Evolutionary conservation across 768 basidiomycete genomes (phyloP).

Genomic region (Termitomyces sp.): DNA sequence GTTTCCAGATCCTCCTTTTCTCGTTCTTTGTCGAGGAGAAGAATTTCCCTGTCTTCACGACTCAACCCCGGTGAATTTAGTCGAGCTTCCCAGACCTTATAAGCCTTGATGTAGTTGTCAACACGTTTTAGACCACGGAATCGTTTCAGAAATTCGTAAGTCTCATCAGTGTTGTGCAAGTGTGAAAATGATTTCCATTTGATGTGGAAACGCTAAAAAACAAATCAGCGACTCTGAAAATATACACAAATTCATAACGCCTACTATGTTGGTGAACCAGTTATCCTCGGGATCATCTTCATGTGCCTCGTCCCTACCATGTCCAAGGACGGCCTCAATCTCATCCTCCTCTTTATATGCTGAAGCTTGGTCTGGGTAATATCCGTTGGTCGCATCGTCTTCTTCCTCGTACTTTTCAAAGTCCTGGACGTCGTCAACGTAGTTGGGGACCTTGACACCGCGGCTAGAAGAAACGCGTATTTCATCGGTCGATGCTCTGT

Average conservation of each 20-base stretch:
- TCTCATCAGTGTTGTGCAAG: conserved; percentile 98
- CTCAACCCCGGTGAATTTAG: conserved; percentile 62
- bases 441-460: conserved; percentile 79
- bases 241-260: conserved; percentile 16
- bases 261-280: conserved; percentile 84
- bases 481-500: conserved; percentile 55
- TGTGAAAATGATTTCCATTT: conserved; percentile 99
- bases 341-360: conserved; percentile 72
- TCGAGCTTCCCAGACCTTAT: conserved; percentile 67
- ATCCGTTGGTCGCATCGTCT: conserved; percentile 50
- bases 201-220: conserved; percentile 88
- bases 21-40: conserved; percentile 87
- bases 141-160: conserved; percentile 91
- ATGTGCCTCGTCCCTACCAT: conserved; percentile 79
- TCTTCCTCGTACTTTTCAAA: conserved; percentile 69
- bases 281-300: conserved; percentile 74
- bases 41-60: conserved; percentile 84
- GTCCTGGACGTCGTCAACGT: conserved; percentile 76
- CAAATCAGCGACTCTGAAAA: background rate
- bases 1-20: conserved; percentile 88
- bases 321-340: conserved; percentile 88
- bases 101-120: conserved; percentile 97
- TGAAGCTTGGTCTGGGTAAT: conserved; percentile 47
- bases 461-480: conserved; percentile 66
- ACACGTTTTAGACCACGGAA: conserved; percentile 96